Percentiles rank a stretch among this genome's conserved stretches.
phyloP scores from a whole-genome alignment of 2,329 filamentous ascomycete genomes.

The Trichophyton simii region DNA sequence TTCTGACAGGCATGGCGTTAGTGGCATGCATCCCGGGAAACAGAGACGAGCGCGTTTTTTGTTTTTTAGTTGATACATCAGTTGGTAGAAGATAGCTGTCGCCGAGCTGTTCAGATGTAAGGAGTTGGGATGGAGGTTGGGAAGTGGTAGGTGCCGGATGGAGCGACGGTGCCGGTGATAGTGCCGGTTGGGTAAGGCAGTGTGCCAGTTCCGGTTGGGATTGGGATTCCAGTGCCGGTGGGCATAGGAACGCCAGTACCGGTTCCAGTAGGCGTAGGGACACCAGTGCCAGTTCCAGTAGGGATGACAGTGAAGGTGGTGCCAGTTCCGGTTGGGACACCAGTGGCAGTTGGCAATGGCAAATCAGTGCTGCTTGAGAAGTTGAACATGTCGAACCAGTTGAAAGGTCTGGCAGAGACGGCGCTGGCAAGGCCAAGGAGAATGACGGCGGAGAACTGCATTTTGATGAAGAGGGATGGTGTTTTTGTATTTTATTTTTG shows the following conservation, averaged over 20 bases:
- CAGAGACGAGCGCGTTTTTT: neutral
- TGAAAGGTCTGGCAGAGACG: conserved; percentile 4
- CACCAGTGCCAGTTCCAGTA: neutral
- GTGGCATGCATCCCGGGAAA: neutral
- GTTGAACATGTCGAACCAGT: neutral
- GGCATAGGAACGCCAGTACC: neutral
- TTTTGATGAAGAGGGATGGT: conserved; percentile 1
- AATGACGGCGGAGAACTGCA: conserved; percentile 8
- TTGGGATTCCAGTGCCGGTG: conserved; percentile 2
- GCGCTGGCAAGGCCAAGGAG: conserved; percentile 6
- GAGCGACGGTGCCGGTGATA: neutral
- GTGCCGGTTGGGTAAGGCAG: neutral
- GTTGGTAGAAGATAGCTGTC: neutral
- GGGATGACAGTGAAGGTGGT: neutral
- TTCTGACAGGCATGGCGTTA: neutral
- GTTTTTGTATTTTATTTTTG: neutral
- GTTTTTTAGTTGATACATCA: neutral
- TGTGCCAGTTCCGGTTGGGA: conserved; percentile 1
- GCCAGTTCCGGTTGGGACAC: neutral
- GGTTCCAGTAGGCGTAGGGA: neutral
- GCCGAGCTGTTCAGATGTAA: neutral
- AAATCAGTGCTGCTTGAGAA: neutral
- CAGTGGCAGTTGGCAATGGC: neutral
- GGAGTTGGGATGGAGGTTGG: conserved; percentile 2
- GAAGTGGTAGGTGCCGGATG: conserved; percentile 2